phyloP scores from a whole-genome alignment of 176 grass and related monocot genomes.

The Metroxylon sagu region DNA sequence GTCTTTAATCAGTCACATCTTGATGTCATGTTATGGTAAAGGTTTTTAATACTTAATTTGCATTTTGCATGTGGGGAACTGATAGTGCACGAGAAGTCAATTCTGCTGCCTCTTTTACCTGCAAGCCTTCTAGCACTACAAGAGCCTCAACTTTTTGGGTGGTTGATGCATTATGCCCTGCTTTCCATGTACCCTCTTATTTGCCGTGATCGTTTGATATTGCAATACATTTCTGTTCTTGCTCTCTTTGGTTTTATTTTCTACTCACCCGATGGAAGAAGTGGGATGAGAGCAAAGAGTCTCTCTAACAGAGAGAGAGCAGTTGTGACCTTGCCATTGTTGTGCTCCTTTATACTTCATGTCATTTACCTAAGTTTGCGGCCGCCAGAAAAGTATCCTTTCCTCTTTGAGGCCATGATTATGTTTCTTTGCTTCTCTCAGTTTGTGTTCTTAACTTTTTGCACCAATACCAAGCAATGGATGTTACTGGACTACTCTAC shows the following conservation, averaged over 20 bases:
- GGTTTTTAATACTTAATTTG: no score
- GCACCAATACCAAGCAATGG: constrained; percentile 84
- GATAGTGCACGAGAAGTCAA: constrained; percentile 99
- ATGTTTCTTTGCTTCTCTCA: constrained; percentile 85
- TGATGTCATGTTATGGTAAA: neutral
- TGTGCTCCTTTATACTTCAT: constrained; percentile 45
- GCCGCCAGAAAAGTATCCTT: constrained; percentile 74
- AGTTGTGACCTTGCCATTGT: constrained; percentile 37
- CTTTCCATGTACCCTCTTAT: constrained; percentile 84
- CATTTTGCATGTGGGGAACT: neutral
- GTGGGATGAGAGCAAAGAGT: constrained; percentile 14
- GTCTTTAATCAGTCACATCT: constrained; percentile 1
- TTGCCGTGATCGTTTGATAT: constrained; percentile 57
- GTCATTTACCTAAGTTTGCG: constrained; percentile 48
- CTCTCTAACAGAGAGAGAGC: constrained; percentile 24
- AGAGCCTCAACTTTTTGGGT: constrained; percentile 68
- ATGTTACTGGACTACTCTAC: constrained; percentile 36
- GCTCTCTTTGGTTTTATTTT: constrained; percentile 73
- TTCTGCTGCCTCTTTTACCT: constrained; percentile 88
- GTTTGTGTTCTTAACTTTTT: constrained; percentile 54
- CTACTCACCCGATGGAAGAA: constrained; percentile 35
- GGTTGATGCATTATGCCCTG: constrained; percentile 69
- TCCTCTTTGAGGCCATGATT: constrained; percentile 79
- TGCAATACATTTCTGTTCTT: constrained; percentile 68
- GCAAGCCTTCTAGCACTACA: constrained; percentile 70